Evolutionary conservation across 345 rosid species (phyloP).

Genomic region (Barbarea vulgaris): DNA sequence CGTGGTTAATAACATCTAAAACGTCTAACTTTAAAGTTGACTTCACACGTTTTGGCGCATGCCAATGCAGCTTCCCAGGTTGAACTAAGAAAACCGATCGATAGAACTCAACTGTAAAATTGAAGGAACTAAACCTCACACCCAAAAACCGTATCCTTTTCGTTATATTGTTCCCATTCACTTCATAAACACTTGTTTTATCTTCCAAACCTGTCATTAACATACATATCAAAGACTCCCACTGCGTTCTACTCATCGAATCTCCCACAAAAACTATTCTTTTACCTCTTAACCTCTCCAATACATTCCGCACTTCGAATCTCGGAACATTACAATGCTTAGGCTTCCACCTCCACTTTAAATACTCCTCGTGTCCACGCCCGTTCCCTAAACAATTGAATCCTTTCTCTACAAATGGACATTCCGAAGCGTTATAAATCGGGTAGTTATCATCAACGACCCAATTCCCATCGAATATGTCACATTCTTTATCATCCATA

Average conservation of each 20-base stretch:
- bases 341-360: constrained; percentile 88
- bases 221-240: constrained; percentile 92
- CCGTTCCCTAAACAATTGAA: constrained; percentile 83
- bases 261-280: constrained; percentile 91
- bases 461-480: constrained; percentile 68
- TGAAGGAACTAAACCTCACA: constrained; percentile 73
- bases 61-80: constrained; percentile 66
- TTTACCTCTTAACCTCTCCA: constrained; percentile 64
- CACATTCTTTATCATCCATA: constrained; percentile 39
- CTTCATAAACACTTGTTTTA: constrained; percentile 80
- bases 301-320: constrained; percentile 47
- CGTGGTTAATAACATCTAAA: constrained; percentile 70
- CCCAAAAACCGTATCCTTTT: constrained; percentile 77
- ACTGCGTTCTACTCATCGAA: constrained; percentile 87
- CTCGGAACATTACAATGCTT: constrained; percentile 63
- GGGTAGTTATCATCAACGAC: constrained; percentile 61
- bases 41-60: constrained; percentile 76
- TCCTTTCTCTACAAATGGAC: constrained; percentile 77
- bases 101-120: constrained; percentile 81
- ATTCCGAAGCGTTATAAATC: constrained; percentile 67
- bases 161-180: constrained; percentile 74
- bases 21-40: constrained; percentile 71
- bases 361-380: constrained; percentile 57
- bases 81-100: constrained; percentile 91
- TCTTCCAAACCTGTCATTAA: constrained; percentile 82